phyloP scores from a whole-genome alignment of 2,329 filamentous ascomycete genomes.

The Aotearoamyces nothofagi region DNA sequence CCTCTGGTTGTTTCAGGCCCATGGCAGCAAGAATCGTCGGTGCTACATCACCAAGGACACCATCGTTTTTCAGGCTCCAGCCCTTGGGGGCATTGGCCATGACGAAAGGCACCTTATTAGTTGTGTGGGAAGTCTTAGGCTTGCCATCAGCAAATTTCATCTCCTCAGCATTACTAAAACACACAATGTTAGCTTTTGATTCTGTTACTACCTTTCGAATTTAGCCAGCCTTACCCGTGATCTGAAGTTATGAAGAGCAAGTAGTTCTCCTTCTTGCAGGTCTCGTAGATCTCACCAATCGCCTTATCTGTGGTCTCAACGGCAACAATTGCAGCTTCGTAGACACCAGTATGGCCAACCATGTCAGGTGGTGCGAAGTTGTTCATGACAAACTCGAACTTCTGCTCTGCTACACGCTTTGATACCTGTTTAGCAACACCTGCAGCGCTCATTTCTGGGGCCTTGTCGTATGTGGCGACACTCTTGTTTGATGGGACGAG shows the following conservation, averaged over 20 bases:
- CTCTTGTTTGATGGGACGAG: slow-evolving; percentile 76
- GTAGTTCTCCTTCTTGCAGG: slow-evolving; percentile 87
- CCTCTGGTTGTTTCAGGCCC: slow-evolving; percentile 78
- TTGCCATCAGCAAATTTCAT: slow-evolving; percentile 95
- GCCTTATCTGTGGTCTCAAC: slow-evolving; percentile 81
- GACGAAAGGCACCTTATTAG: slow-evolving; percentile 93
- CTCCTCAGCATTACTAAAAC: slow-evolving; percentile 72
- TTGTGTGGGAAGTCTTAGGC: slow-evolving; percentile 96
- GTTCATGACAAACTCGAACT: slow-evolving; percentile 98
- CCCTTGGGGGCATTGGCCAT: slow-evolving; percentile 93
- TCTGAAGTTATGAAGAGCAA: slow-evolving; percentile 91
- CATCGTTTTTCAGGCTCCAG: slow-evolving; percentile 66
- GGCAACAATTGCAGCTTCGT: slow-evolving; percentile 81
- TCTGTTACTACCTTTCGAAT: slow-evolving; percentile 11
- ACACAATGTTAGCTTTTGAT: slow-evolving; percentile 12
- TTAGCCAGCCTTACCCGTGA: slow-evolving; percentile 62
- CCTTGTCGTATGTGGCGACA: slow-evolving; percentile 86
- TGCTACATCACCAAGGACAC: slow-evolving; percentile 92
- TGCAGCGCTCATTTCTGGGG: slow-evolving; percentile 91
- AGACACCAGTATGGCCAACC: slow-evolving; percentile 97
- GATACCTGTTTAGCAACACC: slow-evolving; percentile 78
- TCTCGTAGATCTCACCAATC: slow-evolving; percentile 83
- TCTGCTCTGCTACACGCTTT: slow-evolving; percentile 71
- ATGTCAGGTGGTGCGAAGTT: slow-evolving; percentile 99
- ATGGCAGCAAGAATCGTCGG: slow-evolving; percentile 86